Base-by-base conservation (phyloP, 805 yeast species). In the Zygosaccharomyces kombuchaensis region DNA sequence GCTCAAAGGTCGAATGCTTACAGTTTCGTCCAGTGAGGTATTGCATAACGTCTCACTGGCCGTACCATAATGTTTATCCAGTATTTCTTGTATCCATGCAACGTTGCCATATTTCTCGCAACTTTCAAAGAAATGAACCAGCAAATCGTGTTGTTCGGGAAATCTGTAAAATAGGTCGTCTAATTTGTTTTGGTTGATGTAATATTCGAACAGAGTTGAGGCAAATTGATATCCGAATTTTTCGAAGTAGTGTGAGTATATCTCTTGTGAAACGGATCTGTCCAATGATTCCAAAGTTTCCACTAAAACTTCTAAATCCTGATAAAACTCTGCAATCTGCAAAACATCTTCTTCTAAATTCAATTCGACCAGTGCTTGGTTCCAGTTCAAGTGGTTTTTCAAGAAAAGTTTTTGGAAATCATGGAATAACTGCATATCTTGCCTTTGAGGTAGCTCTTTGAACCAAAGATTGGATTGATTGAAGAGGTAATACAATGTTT, bases 141-240 rank as follows among this genome's bases (percentile, higher is more conserved):
- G 63, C 51, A 67, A 75, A 1, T 63, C 61, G 22, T 74, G 69
- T 55, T 78, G 78, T 23, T 75, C 70, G 7, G 78, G 76, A 59
- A 82, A 83, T 12, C 75, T 78, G 9, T 76, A 66, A 40, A 89
- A 69, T 23, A 88, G 59, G 2, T 74, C 63, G 47, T 76, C 74
- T 25, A 78, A 66, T 50, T 81, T 76, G 27, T 77, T 78, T 6
- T 73, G 60, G 34, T 71, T 65, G 16, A 84, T 70, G 54, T 80
- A 83, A 60, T 76, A 77, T 16, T 71, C 70, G 61, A 81, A 89
- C 23, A 87, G 69, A 1, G 76, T 73, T 4, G 71, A 58, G 0
- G 95, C 95, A 71, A 89, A 89, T 2, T 65, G 71, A 56, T 82
- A 83, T 1, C 83, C 87, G 63, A 77, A 86, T 41, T 71, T 72